Conservation (phyloP, 345 rosid species). For the Carallia pectinifolia region DNA sequence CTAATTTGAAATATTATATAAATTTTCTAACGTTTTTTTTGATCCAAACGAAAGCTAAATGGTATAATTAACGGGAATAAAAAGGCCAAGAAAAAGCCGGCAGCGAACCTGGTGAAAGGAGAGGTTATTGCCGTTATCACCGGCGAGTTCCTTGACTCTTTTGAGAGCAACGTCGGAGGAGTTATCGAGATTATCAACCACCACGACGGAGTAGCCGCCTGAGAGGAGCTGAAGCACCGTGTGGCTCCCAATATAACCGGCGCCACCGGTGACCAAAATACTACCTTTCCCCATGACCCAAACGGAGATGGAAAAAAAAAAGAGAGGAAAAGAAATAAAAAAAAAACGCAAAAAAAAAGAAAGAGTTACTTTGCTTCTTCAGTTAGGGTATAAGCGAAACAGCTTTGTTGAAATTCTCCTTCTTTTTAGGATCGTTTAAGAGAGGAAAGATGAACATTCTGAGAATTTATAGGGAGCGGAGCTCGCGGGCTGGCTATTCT, state of each 20-base stretch:
- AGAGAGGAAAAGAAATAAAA: too few species aligned
- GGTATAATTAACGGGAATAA: neutral
- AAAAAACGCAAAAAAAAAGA: too few species aligned
- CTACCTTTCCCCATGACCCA: slow-evolving; percentile 33
- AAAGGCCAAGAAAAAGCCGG: neutral
- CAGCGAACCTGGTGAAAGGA: slow-evolving; percentile 60
- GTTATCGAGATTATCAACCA: slow-evolving; percentile 84
- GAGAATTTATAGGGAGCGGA: too few species aligned
- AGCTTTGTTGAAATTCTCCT: too few species aligned
- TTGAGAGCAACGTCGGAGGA: slow-evolving; percentile 57
- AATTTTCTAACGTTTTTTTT: neutral
- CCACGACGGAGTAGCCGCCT: slow-evolving; percentile 67
- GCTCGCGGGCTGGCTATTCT: too few species aligned
- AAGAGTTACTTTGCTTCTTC: neutral
- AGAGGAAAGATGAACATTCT: too few species aligned
- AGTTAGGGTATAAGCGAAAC: too few species aligned
- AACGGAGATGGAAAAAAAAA: too few species aligned
- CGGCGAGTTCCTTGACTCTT: slow-evolving; percentile 76
- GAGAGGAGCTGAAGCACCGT: slow-evolving; percentile 86
- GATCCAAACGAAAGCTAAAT: neutral
- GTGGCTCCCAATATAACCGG: slow-evolving; percentile 98
- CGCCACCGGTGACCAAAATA: slow-evolving; percentile 91
- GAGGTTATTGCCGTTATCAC: slow-evolving; percentile 44
- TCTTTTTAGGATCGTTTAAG: too few species aligned
- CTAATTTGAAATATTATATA: neutral